A percentile compares a stretch with the other conserved stretches of the same genome.
Evolutionary conservation across 805 yeast species (phyloP).

Genomic region (Candida berthetii): DNA sequence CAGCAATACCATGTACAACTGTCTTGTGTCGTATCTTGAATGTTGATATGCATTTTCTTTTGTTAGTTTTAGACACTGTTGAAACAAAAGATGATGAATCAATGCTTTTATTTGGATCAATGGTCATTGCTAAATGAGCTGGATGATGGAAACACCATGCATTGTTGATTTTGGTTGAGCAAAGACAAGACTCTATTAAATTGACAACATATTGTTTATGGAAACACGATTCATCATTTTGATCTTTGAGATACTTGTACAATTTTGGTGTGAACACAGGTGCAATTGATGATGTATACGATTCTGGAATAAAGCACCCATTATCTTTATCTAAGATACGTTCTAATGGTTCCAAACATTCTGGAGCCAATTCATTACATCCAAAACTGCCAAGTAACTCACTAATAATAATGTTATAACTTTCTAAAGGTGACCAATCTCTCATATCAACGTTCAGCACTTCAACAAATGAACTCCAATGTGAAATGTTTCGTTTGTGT

Average conservation of each 20-base stretch:
- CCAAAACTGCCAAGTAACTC: conserved; percentile 90
- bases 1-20: conserved; percentile 66
- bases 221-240: conserved; percentile 17
- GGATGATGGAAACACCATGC: conserved; percentile 66
- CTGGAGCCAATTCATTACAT: conserved; percentile 88
- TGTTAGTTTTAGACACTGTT: conserved; percentile 55
- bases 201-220: conserved; percentile 34
- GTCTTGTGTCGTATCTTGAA: conserved; percentile 44
- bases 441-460: conserved; percentile 58
- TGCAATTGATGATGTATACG: conserved; percentile 52
- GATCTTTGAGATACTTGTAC: conserved; percentile 26
- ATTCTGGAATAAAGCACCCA: conserved; percentile 58
- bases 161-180: conserved; percentile 40
- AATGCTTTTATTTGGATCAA: conserved; percentile 37
- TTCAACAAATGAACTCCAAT: conserved; percentile 48
- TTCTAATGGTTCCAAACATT: conserved; percentile 49
- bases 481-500: conserved; percentile 36
- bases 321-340: conserved; percentile 27
- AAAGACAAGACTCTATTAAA: conserved; percentile 31
- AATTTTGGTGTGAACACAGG: conserved; percentile 62
- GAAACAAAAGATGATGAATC: conserved; percentile 34
- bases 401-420: conserved; percentile 60
- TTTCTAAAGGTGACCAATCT: conserved; percentile 32
- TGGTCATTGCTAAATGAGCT: conserved; percentile 10
- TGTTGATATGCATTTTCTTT: conserved; percentile 22